Base-by-base conservation (phyloP, 164 flowering plant species). In the Vitis riparia region DNA sequence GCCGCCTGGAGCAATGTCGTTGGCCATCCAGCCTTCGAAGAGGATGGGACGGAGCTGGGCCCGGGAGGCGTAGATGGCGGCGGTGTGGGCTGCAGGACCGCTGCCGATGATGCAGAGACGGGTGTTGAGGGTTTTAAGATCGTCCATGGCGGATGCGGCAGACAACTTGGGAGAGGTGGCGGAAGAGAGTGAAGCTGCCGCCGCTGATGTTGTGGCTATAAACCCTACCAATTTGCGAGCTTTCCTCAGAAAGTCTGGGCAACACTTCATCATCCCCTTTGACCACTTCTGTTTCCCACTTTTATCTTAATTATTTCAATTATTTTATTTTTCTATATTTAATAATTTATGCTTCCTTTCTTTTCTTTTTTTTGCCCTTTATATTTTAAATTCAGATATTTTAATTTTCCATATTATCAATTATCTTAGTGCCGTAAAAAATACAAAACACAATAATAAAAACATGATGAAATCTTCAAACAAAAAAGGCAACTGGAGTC, bases 11-110 rank as follows among this genome's bases (percentile, higher is more conserved):
- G 99, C 99, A 67, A 96, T 85, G 68, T 78, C 97, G 77, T 92
- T 92, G 72, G 97, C 99, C 98, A 91, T 89, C 92, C 89, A 89
- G 2, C 99, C 99, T 64, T 96, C 98, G 66, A 96, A 96, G 49
- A 96, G 86, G 65, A 96, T 71, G 12, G 99, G 99, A 63, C 84
- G 84, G 72, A 96, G 92, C 79, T 92, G 91, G 1, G 99, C 99
- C 0, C 99, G 87, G 10, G 98, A 83, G 16, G 97, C 86, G 79
- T 96, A 93, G 71, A 96, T 89, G 51, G 99, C 98, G 1, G 98
- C 98, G 1, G 99, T 96, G 83, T 96, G 97, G 37, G 89, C 99
- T 0, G 98, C 97, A 8, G 98, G 99, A 59, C 99, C 98, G 63
- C 94, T 88, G 6, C 99, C 99, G 75, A 95, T 86, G 76, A 96